phyloP scores from a whole-genome alignment of 257 asterid genomes.

The Fraxinus americana region DNA sequence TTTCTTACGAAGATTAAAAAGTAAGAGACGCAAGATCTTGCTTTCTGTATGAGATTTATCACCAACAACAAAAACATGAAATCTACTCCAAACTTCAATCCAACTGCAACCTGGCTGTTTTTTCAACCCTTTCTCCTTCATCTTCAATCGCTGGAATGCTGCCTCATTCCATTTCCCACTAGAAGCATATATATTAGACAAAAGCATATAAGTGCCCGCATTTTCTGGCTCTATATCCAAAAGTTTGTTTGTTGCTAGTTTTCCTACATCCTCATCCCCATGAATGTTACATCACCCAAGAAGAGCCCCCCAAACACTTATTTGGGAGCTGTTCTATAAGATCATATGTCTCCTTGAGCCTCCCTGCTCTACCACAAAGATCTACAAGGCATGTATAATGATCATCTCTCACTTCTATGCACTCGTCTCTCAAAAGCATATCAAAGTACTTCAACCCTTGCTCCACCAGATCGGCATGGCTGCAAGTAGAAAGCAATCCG shows the following conservation, averaged over 20 bases:
- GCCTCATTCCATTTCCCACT: constrained; percentile 51
- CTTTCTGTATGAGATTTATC: constrained; percentile 35
- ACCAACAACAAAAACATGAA: constrained; percentile 59
- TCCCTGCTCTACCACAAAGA: constrained; percentile 61
- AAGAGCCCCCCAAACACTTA: constrained; percentile 51
- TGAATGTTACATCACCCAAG: constrained; percentile 58
- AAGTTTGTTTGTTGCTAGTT: constrained; percentile 39
- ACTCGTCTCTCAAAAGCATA: constrained; percentile 42
- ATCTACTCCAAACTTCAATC: constrained; percentile 54
- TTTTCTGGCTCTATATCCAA: constrained; percentile 35
- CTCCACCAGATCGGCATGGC: constrained; percentile 63
- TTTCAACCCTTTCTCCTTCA: constrained; percentile 60
- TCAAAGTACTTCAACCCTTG: constrained; percentile 57
- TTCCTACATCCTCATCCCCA: constrained; percentile 51
- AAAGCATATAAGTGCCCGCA: constrained; percentile 35
- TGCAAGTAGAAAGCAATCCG: constrained; percentile 68
- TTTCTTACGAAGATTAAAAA: constrained; percentile 44
- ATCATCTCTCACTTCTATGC: constrained; percentile 51
- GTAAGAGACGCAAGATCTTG: constrained; percentile 29
- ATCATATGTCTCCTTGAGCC: constrained; percentile 51
- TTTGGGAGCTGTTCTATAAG: constrained; percentile 37
- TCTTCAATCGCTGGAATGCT: constrained; percentile 48
- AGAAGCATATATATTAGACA: constrained; percentile 34
- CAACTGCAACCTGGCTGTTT: constrained; percentile 78
- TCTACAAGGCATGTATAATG: constrained; percentile 63